Percentiles rank a stretch among this genome's conserved stretches.
Evolutionary conservation across 768 basidiomycete species (phyloP).

Genomic region (Antrodiella citrinella): DNA sequence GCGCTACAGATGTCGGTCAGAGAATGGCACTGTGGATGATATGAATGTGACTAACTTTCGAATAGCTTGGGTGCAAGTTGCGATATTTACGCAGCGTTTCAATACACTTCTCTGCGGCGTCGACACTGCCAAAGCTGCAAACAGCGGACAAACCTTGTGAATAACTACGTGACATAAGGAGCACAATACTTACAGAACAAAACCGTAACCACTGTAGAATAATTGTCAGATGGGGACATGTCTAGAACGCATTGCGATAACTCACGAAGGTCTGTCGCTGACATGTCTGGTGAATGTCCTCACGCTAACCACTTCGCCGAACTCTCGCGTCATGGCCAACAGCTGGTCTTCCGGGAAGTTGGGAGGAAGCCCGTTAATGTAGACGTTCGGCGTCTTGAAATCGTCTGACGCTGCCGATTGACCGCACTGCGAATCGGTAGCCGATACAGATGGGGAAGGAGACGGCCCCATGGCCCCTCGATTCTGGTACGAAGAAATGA

Average conservation of each 20-base stretch:
- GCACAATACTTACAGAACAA: constrained; percentile 72
- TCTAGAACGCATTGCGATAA: too few species aligned
- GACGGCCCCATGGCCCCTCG: background rate
- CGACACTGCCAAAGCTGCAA: constrained; percentile 57
- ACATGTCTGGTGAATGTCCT: constrained; percentile 80
- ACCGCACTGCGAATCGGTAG: background rate
- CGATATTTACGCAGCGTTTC: constrained; percentile 58
- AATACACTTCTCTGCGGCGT: constrained; percentile 70
- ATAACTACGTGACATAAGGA: background rate
- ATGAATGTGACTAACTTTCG: constrained; percentile 45
- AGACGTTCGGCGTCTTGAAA: constrained; percentile 55
- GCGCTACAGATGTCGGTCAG: constrained; percentile 28
- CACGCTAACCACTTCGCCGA: constrained; percentile 68
- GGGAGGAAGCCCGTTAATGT: constrained; percentile 82
- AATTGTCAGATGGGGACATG: too few species aligned
- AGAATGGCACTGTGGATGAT: background rate
- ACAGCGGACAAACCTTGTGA: too few species aligned
- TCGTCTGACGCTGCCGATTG: background rate
- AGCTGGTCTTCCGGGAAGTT: constrained; percentile 78
- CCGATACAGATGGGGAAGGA: background rate
- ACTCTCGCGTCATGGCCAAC: constrained; percentile 62
- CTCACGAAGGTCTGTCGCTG: constrained; percentile 55
- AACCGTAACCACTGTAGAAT: constrained; percentile 59
- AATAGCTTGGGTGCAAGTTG: constrained; percentile 81
- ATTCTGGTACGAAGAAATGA: constrained; percentile 1